Percentiles rank a stretch among this genome's conserved stretches.
phyloP scores from a whole-genome alignment of 208 protist species.

The Acanthamoeba castellanii region DNA sequence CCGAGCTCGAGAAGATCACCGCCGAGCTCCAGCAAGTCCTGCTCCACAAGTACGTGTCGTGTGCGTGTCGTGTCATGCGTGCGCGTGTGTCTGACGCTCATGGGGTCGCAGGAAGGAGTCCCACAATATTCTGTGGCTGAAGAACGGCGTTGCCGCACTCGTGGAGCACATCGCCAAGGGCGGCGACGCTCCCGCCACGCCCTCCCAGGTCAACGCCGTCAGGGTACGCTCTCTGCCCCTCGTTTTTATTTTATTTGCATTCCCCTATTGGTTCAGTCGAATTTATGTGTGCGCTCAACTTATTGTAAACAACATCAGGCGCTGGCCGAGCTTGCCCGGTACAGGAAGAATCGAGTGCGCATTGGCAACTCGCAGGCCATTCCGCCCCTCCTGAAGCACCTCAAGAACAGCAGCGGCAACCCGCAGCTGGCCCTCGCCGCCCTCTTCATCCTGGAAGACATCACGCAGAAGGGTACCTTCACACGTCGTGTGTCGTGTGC shows the following conservation, averaged over 20 bases:
- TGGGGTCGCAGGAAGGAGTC: slow-evolving; percentile 19
- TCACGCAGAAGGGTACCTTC: slow-evolving; percentile 20
- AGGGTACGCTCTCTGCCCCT: not conserved
- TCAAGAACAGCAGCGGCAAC: slow-evolving; percentile 45
- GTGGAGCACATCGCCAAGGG: slow-evolving; percentile 47
- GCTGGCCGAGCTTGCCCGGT: slow-evolving; percentile 22
- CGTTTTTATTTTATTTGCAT: not conserved
- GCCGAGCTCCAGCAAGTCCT: slow-evolving; percentile 41
- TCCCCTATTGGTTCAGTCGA: too few species aligned
- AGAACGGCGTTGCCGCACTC: slow-evolving; percentile 23
- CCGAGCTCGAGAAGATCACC: slow-evolving; percentile 50
- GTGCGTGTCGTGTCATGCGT: not conserved
- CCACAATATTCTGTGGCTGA: slow-evolving; percentile 60
- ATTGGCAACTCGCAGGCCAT: slow-evolving; percentile 51
- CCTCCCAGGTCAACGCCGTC: slow-evolving; percentile 40
- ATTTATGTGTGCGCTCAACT: too few species aligned
- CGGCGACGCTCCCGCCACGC: not conserved
- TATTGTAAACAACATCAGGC: too few species aligned
- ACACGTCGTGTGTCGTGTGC: too few species aligned
- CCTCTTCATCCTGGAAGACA: slow-evolving; percentile 41
- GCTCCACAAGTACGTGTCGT: not conserved
- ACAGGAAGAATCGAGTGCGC: slow-evolving; percentile 50
- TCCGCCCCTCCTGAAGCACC: slow-evolving; percentile 22
- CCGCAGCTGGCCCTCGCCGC: not conserved
- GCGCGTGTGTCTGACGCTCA: not conserved